Conservation (phyloP, 129 eudicot genomes). For the Cynara cardunculus region DNA sequence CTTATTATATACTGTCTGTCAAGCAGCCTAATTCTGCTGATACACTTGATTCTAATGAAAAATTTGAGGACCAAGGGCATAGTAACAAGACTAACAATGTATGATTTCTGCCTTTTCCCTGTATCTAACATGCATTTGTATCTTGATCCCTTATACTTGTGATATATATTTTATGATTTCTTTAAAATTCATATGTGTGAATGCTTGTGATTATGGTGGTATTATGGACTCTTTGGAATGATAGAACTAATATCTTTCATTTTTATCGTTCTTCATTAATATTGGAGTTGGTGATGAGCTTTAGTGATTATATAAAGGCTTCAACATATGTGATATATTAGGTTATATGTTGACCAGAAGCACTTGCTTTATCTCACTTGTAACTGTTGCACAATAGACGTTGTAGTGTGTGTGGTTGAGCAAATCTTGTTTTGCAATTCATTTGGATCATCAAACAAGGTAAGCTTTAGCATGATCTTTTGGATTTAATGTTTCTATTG, state of each 20-base stretch:
- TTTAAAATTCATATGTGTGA: not conserved
- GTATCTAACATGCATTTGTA: not conserved
- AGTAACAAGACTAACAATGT: conserved; percentile 55
- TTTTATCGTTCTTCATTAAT: not conserved
- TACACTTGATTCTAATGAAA: conserved; percentile 27
- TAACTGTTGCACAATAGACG: not conserved
- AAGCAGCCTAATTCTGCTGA: conserved; percentile 55
- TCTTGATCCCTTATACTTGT: not conserved
- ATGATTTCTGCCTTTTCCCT: conserved; percentile 26
- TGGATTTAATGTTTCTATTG: no score
- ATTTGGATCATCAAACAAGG: no score
- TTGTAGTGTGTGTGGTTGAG: no score
- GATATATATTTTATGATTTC: not conserved
- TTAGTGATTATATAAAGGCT: not conserved
- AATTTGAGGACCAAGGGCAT: conserved; percentile 43
- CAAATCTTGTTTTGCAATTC: no score
- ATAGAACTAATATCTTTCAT: not conserved
- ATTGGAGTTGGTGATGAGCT: not conserved
- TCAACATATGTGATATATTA: not conserved
- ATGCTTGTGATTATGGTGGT: not conserved
- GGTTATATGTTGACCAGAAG: not conserved
- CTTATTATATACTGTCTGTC: conserved; percentile 13
- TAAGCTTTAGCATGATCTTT: no score
- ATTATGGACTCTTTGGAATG: not conserved
- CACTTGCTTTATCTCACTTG: not conserved